Evolutionary conservation across 306 rosid species (phyloP).

Genomic region (Vigna mungo): DNA sequence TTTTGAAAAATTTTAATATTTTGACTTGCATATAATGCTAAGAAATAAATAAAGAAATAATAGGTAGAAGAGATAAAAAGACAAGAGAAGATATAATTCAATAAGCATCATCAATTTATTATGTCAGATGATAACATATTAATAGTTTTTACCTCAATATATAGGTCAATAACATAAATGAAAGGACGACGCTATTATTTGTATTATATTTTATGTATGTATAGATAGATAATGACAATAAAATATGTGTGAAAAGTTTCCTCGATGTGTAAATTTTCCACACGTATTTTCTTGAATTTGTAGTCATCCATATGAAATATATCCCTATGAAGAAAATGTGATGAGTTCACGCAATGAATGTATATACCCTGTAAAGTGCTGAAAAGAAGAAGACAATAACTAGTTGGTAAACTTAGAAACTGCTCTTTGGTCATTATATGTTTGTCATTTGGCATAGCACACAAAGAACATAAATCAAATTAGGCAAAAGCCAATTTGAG

Average conservation of each 20-base stretch:
- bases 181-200: too few relatives aligned
- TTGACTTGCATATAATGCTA: too few relatives aligned
- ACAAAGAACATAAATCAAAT: slow-evolving; percentile 48
- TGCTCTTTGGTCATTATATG: slow-evolving; percentile 43
- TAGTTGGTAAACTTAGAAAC: slow-evolving; percentile 38
- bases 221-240: not conserved
- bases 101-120: too few relatives aligned
- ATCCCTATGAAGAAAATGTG: not conserved
- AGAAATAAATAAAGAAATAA: too few relatives aligned
- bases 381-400: slow-evolving; percentile 42
- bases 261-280: not conserved
- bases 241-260: not conserved
- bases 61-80: too few relatives aligned
- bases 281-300: not conserved
- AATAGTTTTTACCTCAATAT: too few relatives aligned
- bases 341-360: slow-evolving; percentile 41
- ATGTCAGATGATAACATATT: too few relatives aligned
- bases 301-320: slow-evolving; percentile 7
- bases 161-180: too few relatives aligned
- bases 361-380: not conserved
- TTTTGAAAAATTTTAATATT: too few relatives aligned
- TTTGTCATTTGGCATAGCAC: slow-evolving; percentile 56
- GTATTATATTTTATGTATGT: too few relatives aligned
- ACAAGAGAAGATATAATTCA: too few relatives aligned
- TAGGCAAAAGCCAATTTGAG: slow-evolving; percentile 47